Conservation (phyloP, 2,329 filamentous ascomycete genomes). For the Aspergillus puulaauensis region DNA sequence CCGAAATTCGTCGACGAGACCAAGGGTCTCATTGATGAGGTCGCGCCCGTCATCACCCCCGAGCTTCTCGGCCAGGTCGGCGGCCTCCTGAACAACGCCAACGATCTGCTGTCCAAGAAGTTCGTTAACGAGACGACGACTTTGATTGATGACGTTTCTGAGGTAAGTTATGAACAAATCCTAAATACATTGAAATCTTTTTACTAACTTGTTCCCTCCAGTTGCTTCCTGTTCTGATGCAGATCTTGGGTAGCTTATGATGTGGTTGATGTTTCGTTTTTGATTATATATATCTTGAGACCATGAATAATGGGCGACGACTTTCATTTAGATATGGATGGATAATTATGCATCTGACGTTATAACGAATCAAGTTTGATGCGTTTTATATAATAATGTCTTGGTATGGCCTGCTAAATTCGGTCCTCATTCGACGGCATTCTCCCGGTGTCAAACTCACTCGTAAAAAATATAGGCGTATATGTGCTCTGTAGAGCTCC, state of each 20-base stretch:
- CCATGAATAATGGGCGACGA: constrained; percentile 26
- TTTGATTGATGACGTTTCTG: constrained; percentile 29
- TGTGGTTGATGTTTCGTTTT: neutral
- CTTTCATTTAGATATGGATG: constrained; percentile 34
- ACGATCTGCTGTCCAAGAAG: constrained; percentile 18
- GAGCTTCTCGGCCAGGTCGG: constrained; percentile 26
- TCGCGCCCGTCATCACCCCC: constrained; percentile 29
- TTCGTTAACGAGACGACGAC: constrained; percentile 29
- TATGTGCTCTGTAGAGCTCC: too few species aligned
- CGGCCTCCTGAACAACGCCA: constrained; percentile 19
- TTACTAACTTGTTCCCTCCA: constrained; percentile 19
- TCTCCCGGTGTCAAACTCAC: neutral
- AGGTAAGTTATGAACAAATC: constrained; percentile 21
- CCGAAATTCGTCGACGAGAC: constrained; percentile 33
- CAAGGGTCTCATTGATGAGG: constrained; percentile 26
- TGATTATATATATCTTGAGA: constrained; percentile 10
- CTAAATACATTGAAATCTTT: neutral
- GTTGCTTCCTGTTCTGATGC: constrained; percentile 30
- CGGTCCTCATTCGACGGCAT: constrained; percentile 28
- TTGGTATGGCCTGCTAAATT: constrained; percentile 42
- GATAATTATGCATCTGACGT: constrained; percentile 12
- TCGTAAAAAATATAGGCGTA: neutral
- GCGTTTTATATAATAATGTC: constrained; percentile 10
- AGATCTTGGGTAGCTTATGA: constrained; percentile 31
- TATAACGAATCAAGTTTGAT: constrained; percentile 4